Base-by-base conservation (phyloP, 2,329 filamentous ascomycete genomes). In the Fusarium neocosmosporiellum region DNA sequence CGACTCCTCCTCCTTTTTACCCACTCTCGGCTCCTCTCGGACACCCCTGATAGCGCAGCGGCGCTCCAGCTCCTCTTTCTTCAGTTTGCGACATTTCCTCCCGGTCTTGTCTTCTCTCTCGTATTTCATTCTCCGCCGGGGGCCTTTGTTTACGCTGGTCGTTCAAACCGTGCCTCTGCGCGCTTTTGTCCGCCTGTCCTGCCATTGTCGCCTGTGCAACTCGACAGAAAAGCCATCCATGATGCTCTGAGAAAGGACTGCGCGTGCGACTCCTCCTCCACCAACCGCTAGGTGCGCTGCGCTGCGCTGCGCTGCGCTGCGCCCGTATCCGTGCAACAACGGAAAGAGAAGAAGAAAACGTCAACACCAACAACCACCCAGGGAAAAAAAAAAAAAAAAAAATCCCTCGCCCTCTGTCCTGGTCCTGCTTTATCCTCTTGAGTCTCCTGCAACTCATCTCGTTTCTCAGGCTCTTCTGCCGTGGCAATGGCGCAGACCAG, bases 241-340 rank as follows among this genome's bases (percentile, higher is more conserved):
- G 77, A 75, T 77, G 74, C 71, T 78, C 65, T 78, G 70, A 78
- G 74, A 77, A 66, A 72, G 69, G 76, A 18, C 72, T 73, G 76
- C 71, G 74, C 73, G 74, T 76, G 76, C 71, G 70, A 75, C 62
- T 66, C 71, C 67, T 69, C 66, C 65, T 71, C 41, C 61, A 72
- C 68, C 72, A 65, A 55, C 63, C 67, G 39, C 53, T 63, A 24
- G 20, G 41, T 54, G 37, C 22, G 29, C 61, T 61, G 70, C 73
- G 69, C 75, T 71, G 64, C 70, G 70, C 67, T 54, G 37, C 22
- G 29, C 61, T 61, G 70, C 73, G 69, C 75, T 71, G 64, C 70
- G 70, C 67, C 71, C 71, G 75, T 72, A 72, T 77, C 70, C 72
- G 72, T 77, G 74, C 74, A 74, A 77, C 75, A 63, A 48, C 43